Percentiles rank a stretch among this genome's conserved stretches.
phyloP scores from a whole-genome alignment of 345 rosid species.

The Gossypium bickii region DNA sequence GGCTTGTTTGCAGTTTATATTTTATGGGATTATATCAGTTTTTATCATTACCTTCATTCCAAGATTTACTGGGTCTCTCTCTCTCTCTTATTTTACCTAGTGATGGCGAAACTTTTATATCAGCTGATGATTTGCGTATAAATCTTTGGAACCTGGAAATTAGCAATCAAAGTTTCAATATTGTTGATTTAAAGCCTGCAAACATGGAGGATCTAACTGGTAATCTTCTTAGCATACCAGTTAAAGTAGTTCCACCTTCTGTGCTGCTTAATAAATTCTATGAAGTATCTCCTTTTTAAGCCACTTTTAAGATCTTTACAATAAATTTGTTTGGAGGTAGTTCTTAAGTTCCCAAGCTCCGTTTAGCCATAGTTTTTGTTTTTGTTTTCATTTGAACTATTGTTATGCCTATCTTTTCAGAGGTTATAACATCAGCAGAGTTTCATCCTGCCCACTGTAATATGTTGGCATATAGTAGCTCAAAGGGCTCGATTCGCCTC shows the following conservation, averaged over 20 bases:
- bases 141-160: conserved; percentile 75
- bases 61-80: background rate
- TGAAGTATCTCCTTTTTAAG: background rate
- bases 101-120: conserved; percentile 66
- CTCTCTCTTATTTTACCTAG: conserved; percentile 29
- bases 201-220: conserved; percentile 78
- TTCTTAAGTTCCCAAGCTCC: too few species aligned
- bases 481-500: conserved; percentile 95
- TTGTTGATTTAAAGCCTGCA: conserved; percentile 61
- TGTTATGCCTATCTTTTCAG: conserved; percentile 41
- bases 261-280: background rate
- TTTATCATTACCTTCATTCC: background rate
- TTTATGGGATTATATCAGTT: too few species aligned
- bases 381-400: background rate
- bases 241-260: background rate
- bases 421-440: conserved; percentile 99
- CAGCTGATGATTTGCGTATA: conserved; percentile 65
- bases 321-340: too few species aligned
- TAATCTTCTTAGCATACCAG: conserved; percentile 21
- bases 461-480: conserved; percentile 94
- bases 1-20: too few species aligned
- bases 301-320: too few species aligned
- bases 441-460: conserved; percentile 97
- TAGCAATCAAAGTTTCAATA: conserved; percentile 64
- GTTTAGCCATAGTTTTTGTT: too few species aligned